Evolutionary conservation across 169 alveolate species (phyloP).

Genomic region (Cryptosporidium xiaoi): DNA sequence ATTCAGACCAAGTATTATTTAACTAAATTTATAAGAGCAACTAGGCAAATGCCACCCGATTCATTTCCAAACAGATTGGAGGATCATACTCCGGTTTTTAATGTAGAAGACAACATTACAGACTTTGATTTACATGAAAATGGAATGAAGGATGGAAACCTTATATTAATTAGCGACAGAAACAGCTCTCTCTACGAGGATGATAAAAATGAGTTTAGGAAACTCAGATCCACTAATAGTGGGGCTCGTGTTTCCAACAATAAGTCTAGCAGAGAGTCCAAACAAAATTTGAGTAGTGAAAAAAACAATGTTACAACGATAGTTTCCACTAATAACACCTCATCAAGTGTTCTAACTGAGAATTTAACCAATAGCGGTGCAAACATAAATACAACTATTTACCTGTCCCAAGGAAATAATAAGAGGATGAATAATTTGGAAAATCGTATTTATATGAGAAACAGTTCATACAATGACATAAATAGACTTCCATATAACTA

Average conservation of each 20-base stretch:
- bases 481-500: constrained; percentile 36
- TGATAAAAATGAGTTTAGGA: constrained; percentile 6
- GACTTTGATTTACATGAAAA: background rate
- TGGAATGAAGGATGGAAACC: background rate
- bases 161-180: background rate
- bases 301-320: no score
- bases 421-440: constrained; percentile 8
- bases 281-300: background rate
- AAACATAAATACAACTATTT: background rate
- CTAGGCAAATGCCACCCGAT: background rate
- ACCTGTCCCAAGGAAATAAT: background rate
- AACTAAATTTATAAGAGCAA: background rate
- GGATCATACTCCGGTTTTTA: background rate
- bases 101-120: background rate
- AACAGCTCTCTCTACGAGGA: background rate
- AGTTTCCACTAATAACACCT: no score
- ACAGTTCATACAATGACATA: constrained; percentile 13
- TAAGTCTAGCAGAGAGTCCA: background rate
- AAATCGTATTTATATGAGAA: constrained; percentile 24
- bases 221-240: background rate
- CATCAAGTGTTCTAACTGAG: no score
- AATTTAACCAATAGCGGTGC: background rate
- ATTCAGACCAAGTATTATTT: constrained; percentile 23
- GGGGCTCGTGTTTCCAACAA: background rate
- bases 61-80: background rate